phyloP scores from a whole-genome alignment of 192 early-diverging fungal species.

The Lobulomyces angularis region DNA sequence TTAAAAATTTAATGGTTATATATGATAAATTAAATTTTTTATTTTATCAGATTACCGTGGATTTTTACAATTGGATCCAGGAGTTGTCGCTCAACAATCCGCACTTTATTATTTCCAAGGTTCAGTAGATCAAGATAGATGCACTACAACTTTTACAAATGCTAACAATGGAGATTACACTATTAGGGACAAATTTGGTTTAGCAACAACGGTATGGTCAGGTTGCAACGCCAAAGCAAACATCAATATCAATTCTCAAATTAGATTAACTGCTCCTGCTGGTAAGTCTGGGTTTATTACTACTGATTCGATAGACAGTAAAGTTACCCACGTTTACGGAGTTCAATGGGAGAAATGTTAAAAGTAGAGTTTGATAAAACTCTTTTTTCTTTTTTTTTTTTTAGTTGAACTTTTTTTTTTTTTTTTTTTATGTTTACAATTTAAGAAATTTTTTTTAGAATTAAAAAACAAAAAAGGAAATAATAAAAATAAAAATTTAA shows the following conservation, averaged over 20 bases:
- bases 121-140: neutral
- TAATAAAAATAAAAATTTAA: too few species aligned
- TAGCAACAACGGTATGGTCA: constrained; percentile 12
- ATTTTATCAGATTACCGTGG: constrained; percentile 25
- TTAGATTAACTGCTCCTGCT: constrained; percentile 7
- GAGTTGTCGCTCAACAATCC: constrained; percentile 7
- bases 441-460: too few species aligned
- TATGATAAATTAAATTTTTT: too few species aligned
- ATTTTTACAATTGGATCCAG: constrained; percentile 10
- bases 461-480: too few species aligned
- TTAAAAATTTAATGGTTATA: too few species aligned
- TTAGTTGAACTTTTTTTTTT: too few species aligned
- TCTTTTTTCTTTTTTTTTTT: too few species aligned
- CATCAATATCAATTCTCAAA: constrained; percentile 16
- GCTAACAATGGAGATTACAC: constrained; percentile 10
- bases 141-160: constrained; percentile 4
- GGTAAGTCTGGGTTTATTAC: constrained; percentile 15
- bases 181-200: constrained; percentile 6
- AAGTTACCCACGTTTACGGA: constrained; percentile 10
- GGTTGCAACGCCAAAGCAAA: constrained; percentile 8
- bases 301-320: constrained; percentile 18
- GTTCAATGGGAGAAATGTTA: constrained; percentile 15
- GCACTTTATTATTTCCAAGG: constrained; percentile 22
- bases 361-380: too few species aligned
- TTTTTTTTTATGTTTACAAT: too few species aligned